Evolutionary conservation across 352 stramenopile genomes (phyloP), one percentile per base, ranked within the genome.

Genomic region (Phytophthora rubi): DNA sequence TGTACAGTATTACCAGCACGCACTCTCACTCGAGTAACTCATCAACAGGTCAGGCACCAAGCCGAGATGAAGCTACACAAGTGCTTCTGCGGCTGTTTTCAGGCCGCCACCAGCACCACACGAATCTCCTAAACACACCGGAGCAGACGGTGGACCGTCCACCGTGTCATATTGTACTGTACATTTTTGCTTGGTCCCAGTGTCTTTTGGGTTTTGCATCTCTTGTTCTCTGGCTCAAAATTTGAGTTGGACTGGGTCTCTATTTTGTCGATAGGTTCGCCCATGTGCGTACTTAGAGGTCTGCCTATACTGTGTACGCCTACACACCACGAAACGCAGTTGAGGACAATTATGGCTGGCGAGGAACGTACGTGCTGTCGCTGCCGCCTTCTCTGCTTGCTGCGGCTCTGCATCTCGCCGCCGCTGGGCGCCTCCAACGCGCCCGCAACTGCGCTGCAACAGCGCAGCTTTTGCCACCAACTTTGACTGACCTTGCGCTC

Each of bases 331-430:
- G 65, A 73, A 73, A 68, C 52, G 60, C 42, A 64, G 58, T 61
- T 53, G 21, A 63, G 35, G 26, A 70, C 47, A 57, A 70, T 26
- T 68, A 77, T 77, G 70, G 66, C 70, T 77, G 70, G 70, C 59
- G 70, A 77, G 51, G 52, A 73, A 68, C 70, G 70, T 77, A 77
- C 59, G 70, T 77, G 57, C 3, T 51, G 30, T 44, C 12, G 47
- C 55, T 30, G 47, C 23, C 45, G 47, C 53, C 21, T 13, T 65
- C 30, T 62, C 57, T 65, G 33, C 37, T 35, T 62, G 53, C 47
- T 42, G 54, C 60, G 51, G 35, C 58, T 51, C 44, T 62, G 18
- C 53, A 23, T 21, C 33, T 37, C 9, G 21, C 32, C 30, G 9
- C 28, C n/a, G 4, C 26, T 37, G 21, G 53, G 18, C 47, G 35